Evolutionary conservation across 2,329 filamentous ascomycete genomes (phyloP).

Genomic region (Ambrosiella cleistominuta): DNA sequence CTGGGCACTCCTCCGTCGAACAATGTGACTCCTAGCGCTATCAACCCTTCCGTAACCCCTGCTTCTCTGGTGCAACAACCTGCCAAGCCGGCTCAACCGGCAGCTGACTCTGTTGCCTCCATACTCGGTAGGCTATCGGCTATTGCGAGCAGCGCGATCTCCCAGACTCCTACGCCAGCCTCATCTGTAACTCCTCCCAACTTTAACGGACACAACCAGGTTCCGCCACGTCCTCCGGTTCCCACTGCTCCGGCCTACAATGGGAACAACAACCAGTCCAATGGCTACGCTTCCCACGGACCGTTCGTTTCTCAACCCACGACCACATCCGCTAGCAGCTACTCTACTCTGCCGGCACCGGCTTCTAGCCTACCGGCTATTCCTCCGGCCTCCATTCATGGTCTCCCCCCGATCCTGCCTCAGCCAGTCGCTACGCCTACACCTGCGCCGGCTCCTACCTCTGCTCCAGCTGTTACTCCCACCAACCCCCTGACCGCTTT

Average conservation of each 20-base stretch:
- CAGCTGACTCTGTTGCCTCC: slow-evolving; percentile 32
- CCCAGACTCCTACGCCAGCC: slow-evolving; percentile 24
- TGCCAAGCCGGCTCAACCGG: background rate
- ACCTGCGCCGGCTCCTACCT: slow-evolving; percentile 15
- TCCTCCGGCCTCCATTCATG: background rate
- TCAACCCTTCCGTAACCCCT: slow-evolving; percentile 19
- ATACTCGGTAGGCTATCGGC: slow-evolving; percentile 47
- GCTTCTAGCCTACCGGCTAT: background rate
- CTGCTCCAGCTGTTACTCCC: slow-evolving; percentile 13
- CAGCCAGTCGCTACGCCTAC: too few relatives aligned
- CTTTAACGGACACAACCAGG: slow-evolving; percentile 19
- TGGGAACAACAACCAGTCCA: background rate
- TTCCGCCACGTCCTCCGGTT: slow-evolving; percentile 19
- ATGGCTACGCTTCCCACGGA: slow-evolving; percentile 13
- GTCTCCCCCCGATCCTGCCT: slow-evolving; percentile 13
- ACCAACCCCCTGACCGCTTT: background rate
- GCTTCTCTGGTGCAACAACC: slow-evolving; percentile 11
- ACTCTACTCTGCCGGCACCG: background rate
- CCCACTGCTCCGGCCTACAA: slow-evolving; percentile 1
- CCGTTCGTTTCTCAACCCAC: slow-evolving; percentile 16
- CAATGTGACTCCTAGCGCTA: slow-evolving; percentile 14
- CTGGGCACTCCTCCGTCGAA: slow-evolving; percentile 15
- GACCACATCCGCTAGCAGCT: background rate
- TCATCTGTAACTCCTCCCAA: slow-evolving; percentile 16
- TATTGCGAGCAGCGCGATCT: slow-evolving; percentile 55